Evolutionary conservation across 768 basidiomycete species (phyloP), one percentile per base, ranked within the genome.

Genomic region (Fistulinella prunicolor): DNA sequence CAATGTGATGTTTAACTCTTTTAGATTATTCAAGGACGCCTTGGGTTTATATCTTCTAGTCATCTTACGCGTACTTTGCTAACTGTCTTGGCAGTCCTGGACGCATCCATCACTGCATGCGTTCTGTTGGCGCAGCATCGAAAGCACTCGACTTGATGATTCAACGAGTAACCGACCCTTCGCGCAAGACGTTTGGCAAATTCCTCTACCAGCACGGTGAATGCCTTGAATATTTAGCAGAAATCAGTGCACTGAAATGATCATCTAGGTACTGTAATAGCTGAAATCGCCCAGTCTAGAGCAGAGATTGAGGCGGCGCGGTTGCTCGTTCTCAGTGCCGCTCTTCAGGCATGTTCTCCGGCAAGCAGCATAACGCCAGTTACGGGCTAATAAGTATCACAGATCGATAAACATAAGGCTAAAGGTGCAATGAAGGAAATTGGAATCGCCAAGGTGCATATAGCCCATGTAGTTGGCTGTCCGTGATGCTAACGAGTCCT

Each of bases 51-150:
- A 10, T 46, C 36, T 36, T 30, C 20, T 41, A 26, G 30, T 26
- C 1, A 24, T 45, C 3, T 29, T 35, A 35, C 3, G 20, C 2
- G 14, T 22, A 17, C 21, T 42, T 49, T 20, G 22, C 21, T 42
- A 2, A 54, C 29, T 7, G 30, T 38, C 26, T 34, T 41, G 39
- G 57, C 34, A 92, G 91, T 35, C 94, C 94, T 42, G 94, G 94
- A n/a, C 86, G 94, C 46, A 89, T 95, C 58, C 94, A 95, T 61
- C 91, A 94, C 63, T 96, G 95, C 75, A 99, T 99, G 96, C 84
- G 96, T 32, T 89, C 91, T 8, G 90, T 99, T 49, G 96, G 96
- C 19, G 79, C 79, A 19, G 96, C 96, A 1, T 82, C 86, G 51
- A 76, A 80, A 20, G 87, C 95, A 3, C 72, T 98, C 47, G 91